Evolutionary conservation across 768 basidiomycete genomes (phyloP).

Genomic region (Porphyrellus cyaneotinctus): DNA sequence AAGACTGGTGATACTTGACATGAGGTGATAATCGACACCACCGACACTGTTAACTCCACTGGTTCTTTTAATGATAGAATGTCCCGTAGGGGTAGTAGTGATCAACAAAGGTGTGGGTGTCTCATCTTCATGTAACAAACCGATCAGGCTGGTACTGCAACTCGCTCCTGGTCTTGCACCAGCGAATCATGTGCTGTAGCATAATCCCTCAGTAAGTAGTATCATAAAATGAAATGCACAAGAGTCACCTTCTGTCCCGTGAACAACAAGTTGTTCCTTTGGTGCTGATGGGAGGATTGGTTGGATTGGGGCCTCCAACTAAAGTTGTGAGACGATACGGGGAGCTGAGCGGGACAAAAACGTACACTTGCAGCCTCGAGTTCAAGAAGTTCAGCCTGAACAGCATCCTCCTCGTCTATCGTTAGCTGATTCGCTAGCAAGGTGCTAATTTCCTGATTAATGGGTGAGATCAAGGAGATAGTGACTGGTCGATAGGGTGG

Average conservation of each 20-base stretch:
- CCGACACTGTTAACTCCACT: background rate
- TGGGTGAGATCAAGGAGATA: background rate
- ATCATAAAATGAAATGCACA: background rate
- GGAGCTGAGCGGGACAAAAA: slow-evolving; percentile 4
- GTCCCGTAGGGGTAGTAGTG: slow-evolving; percentile 7
- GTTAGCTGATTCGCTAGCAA: slow-evolving; percentile 80
- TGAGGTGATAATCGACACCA: background rate
- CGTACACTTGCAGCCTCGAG: slow-evolving; percentile 65
- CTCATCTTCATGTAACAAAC: background rate
- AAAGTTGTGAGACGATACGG: slow-evolving; percentile 1
- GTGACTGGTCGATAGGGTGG: slow-evolving; percentile 1
- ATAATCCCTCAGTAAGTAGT: slow-evolving; percentile 2
- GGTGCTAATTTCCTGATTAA: slow-evolving; percentile 85
- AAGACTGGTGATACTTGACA: slow-evolving; percentile 56
- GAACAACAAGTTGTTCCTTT: slow-evolving; percentile 36
- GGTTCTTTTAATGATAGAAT: slow-evolving; percentile 10
- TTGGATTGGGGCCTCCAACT: slow-evolving; percentile 30
- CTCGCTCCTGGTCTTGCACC: slow-evolving; percentile 1
- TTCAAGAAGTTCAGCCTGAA: slow-evolving; percentile 73
- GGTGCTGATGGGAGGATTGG: slow-evolving; percentile 56
- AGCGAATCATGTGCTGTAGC: slow-evolving; percentile 1
- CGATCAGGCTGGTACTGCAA: slow-evolving; percentile 25
- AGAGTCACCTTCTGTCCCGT: slow-evolving; percentile 31
- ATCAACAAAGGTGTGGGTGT: background rate
- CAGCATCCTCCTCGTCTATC: slow-evolving; percentile 89